Percentiles rank a stretch among this genome's conserved stretches.
These are phyloP conservation scores for Endothia cerciana DNA, from an alignment of 2,329 filamentous ascomycete species.

Conservation along the genomic window DNA sequence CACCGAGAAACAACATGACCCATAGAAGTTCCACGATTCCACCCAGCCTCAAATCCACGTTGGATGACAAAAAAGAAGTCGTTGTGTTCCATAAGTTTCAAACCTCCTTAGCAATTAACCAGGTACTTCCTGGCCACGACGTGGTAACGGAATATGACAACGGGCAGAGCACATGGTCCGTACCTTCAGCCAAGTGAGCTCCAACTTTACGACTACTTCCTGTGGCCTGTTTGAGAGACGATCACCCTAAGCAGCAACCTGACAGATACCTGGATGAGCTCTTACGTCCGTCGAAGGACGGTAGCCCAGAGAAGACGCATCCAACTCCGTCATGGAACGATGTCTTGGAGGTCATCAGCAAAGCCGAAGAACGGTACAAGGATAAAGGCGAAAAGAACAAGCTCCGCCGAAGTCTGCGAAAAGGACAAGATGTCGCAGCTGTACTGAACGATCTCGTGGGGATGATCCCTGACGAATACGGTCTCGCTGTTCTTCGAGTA, in stretches of 20 bases:
- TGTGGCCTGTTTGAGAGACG: background rate
- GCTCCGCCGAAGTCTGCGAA: background rate
- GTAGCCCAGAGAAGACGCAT: background rate
- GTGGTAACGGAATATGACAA: background rate
- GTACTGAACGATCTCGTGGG: background rate
- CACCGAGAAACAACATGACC: background rate
- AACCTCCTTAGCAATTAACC: background rate
- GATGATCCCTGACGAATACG: conserved; percentile 6
- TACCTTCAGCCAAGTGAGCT: background rate
- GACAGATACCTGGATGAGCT: background rate
- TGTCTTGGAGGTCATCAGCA: background rate
- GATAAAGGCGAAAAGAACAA: background rate
- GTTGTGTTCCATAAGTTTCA: background rate
- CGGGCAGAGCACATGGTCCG: background rate
- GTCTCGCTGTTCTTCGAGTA: background rate
- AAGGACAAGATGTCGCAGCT: background rate
- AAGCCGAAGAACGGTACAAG: conserved; percentile 1
- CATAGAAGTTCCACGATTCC: background rate
- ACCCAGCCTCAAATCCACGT: background rate
- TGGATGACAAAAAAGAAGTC: background rate
- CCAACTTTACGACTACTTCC: background rate
- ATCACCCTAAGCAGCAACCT: background rate
- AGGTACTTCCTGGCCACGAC: background rate
- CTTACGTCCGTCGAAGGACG: background rate
- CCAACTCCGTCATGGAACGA: background rate